Base-by-base conservation (phyloP, 352 stramenopile genomes). In the Phytopythium mirpurense region DNA sequence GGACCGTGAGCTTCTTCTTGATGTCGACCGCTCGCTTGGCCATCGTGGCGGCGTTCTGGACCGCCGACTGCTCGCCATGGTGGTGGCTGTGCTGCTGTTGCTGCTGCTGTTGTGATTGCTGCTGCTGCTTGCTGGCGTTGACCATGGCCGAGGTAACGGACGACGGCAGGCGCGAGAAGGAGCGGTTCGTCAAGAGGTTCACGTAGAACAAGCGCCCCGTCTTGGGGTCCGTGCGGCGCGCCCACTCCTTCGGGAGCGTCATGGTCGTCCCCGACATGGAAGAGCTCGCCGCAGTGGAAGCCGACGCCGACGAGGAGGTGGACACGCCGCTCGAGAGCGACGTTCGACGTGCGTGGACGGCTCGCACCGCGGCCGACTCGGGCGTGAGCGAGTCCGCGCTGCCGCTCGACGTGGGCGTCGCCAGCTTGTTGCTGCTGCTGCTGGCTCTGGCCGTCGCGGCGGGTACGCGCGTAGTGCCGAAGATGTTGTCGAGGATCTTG, bases 101-200 rank as follows among this genome's bases (percentile, higher is more conserved):
- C 26, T 26, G 34, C n/a, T n/a, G n/a, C n/a, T n/a, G n/a, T n/a
- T n/a, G n/a, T n/a, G n/a, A n/a, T 14, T 56, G 42, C 64, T 68
- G 38, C 57, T 65, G 47, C 48, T 68, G 52, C 24, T 23, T 56
- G 51, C 29, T 23, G 26, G 71, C 70, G 41, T 78, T 82, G 14
- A 88, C 59, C 68, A 91, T 90, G 5, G 78, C 73, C 49, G 80
- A 71, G 2, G 69, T 81, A 43, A 91, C 80, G 1, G 74, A 80
- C n/a, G 80, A 87, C 34, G 80, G 80, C n/a, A 93, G 63, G 5
- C 80, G 77, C 24, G 80, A 76, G 36, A 89, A 91, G 41, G 77
- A 76, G 53, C 88, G 88, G 59, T 91, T 90, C n/a, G 76, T 90
- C 42, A 90, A 47, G 15, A 93, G 68, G 54, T 93, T 93, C 35